Evolutionary conservation across 345 rosid species (phyloP).

Genomic region (Lepidium aucheri): DNA sequence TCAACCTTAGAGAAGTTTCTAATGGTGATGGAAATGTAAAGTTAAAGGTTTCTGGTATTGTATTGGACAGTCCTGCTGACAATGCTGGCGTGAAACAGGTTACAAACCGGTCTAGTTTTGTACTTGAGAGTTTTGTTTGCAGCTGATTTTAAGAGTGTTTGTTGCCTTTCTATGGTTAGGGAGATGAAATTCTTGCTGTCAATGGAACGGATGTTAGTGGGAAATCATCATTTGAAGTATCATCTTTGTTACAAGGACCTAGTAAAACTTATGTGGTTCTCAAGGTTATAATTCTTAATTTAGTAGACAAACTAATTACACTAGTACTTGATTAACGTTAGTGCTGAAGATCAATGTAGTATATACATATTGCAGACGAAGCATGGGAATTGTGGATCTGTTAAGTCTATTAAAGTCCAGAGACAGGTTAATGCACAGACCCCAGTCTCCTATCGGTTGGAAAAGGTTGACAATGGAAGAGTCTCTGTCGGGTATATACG

Average conservation of each 20-base stretch:
- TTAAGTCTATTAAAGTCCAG: constrained; percentile 57
- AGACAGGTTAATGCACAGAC: constrained; percentile 78
- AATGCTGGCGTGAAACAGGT: constrained; percentile 89
- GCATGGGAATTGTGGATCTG: constrained; percentile 85
- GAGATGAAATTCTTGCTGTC: constrained; percentile 77
- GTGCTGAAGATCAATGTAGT: neutral
- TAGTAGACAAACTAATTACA: neutral
- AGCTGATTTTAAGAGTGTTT: neutral
- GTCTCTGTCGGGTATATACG: constrained; percentile 73
- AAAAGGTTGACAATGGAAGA: constrained; percentile 56
- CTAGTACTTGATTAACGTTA: neutral
- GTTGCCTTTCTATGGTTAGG: constrained; percentile 34
- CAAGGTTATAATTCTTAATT: constrained; percentile 40
- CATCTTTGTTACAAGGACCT: constrained; percentile 92
- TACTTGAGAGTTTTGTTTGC: neutral
- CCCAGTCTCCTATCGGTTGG: constrained; percentile 79
- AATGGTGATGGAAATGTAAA: constrained; percentile 53
- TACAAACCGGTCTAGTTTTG: neutral
- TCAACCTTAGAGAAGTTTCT: constrained; percentile 89
- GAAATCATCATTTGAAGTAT: constrained; percentile 89
- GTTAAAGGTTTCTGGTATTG: constrained; percentile 72
- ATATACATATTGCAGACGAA: constrained; percentile 48
- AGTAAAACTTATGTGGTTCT: constrained; percentile 75
- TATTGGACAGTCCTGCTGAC: constrained; percentile 86
- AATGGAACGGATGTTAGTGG: constrained; percentile 76